phyloP scores from a whole-genome alignment of 2,329 filamentous ascomycete genomes.

The Colletotrichum nymphaeae region DNA sequence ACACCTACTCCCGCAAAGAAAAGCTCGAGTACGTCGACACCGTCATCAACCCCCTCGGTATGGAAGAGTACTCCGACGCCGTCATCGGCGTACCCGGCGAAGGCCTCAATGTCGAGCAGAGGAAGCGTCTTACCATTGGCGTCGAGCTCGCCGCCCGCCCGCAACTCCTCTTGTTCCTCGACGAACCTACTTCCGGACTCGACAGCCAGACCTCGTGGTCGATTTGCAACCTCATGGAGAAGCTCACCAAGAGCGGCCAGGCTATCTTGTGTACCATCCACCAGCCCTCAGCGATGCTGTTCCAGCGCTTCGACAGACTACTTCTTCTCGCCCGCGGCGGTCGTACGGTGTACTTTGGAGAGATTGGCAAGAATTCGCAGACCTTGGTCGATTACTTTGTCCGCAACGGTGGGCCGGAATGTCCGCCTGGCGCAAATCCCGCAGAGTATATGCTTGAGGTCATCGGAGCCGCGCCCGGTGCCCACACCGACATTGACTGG shows the following conservation, averaged over 20 bases:
- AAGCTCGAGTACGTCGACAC: constrained; percentile 44
- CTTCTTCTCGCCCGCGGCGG: constrained; percentile 33
- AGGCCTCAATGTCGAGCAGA: constrained; percentile 55
- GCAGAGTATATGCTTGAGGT: constrained; percentile 60
- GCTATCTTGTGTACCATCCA: constrained; percentile 48
- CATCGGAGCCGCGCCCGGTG: constrained; percentile 52
- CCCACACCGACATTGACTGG: constrained; percentile 61
- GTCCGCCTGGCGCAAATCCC: constrained; percentile 60
- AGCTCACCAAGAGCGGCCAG: constrained; percentile 63
- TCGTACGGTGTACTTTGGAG: constrained; percentile 64
- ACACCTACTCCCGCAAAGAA: constrained; percentile 54
- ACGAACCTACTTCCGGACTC: constrained; percentile 82
- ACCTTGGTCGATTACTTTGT: constrained; percentile 64
- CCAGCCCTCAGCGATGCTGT: constrained; percentile 36
- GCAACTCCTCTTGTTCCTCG: constrained; percentile 78
- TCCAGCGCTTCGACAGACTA: constrained; percentile 36
- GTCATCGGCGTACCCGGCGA: constrained; percentile 76
- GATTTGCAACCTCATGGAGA: constrained; percentile 77
- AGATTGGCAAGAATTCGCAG: constrained; percentile 60
- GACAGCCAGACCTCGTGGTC: constrained; percentile 82
- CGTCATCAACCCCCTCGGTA: constrained; percentile 46
- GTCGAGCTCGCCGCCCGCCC: constrained; percentile 83
- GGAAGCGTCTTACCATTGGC: constrained; percentile 76
- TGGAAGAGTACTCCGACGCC: constrained; percentile 75
- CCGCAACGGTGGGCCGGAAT: constrained; percentile 58